Conservation (phyloP, 106 monocot species). For the Platanthera guangdongensis region DNA sequence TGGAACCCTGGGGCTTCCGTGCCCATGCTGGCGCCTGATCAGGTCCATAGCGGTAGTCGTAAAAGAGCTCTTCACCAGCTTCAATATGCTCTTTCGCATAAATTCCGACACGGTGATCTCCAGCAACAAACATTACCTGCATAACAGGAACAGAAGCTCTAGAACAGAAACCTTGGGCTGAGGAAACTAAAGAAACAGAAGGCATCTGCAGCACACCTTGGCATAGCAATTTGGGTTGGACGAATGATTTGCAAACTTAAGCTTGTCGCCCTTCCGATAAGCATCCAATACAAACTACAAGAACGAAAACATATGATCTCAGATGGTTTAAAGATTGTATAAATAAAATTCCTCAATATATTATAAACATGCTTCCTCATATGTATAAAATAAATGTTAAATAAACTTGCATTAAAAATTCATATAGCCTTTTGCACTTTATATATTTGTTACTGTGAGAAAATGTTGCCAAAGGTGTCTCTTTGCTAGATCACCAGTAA, state of each 20-base stretch:
- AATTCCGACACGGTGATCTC: conserved; percentile 95
- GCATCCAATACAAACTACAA: conserved; percentile 93
- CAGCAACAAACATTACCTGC: conserved; percentile 94
- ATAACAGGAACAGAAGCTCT: not conserved
- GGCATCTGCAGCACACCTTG: conserved; percentile 43
- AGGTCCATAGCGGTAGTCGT: conserved; percentile 89
- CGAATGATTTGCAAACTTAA: conserved; percentile 98
- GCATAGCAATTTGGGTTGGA: conserved; percentile 92
- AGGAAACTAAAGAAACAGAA: not conserved
- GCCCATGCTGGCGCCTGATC: conserved; percentile 97
- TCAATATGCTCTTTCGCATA: conserved; percentile 94
- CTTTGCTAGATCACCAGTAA: no score
- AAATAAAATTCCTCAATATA: not conserved
- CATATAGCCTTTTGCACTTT: no score
- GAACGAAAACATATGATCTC: not conserved
- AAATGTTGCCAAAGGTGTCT: no score
- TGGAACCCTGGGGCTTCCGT: conserved; percentile 71
- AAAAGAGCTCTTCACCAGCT: conserved; percentile 87
- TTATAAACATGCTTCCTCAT: not conserved
- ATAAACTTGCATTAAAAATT: no score
- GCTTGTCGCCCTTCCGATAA: conserved; percentile 94
- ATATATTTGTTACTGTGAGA: no score
- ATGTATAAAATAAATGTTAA: not conserved
- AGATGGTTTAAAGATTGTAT: not conserved
- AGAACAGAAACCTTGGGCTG: no score